These are phyloP conservation scores for Coniochaeta hoffmannii DNA, from an alignment of 2,329 filamentous ascomycete genomes.

Conservation along the genomic window DNA sequence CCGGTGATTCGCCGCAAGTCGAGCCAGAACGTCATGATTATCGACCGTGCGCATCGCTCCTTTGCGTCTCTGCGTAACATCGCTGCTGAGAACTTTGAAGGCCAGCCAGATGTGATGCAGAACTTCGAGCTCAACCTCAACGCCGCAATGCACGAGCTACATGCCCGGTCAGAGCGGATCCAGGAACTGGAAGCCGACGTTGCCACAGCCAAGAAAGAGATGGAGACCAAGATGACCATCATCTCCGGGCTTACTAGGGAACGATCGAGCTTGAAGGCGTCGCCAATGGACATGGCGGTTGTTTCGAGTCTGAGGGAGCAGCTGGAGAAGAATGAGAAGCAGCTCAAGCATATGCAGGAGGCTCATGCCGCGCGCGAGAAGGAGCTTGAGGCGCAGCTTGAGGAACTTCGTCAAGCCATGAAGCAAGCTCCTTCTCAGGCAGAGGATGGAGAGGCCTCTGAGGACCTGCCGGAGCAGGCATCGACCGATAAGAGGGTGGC, in stretches of 20 bases:
- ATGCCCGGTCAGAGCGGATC: slow-evolving; percentile 79
- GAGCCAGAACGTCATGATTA: slow-evolving; percentile 78
- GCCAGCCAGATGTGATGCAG: slow-evolving; percentile 76
- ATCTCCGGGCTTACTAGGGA: slow-evolving; percentile 92
- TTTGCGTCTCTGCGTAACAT: slow-evolving; percentile 86
- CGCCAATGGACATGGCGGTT: slow-evolving; percentile 85
- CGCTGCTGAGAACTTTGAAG: slow-evolving; percentile 77
- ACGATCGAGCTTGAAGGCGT: slow-evolving; percentile 76
- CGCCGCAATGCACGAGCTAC: slow-evolving; percentile 85
- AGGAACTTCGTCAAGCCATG: slow-evolving; percentile 54
- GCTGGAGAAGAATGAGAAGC: slow-evolving; percentile 76
- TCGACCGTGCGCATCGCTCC: slow-evolving; percentile 86
- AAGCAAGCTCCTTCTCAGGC: slow-evolving; percentile 21
- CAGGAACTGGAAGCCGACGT: slow-evolving; percentile 85
- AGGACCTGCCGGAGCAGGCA: slow-evolving; percentile 20
- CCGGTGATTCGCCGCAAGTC: slow-evolving; percentile 90
- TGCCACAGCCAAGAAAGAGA: slow-evolving; percentile 79
- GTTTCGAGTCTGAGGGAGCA: slow-evolving; percentile 83
- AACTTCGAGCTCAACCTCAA: slow-evolving; percentile 90
- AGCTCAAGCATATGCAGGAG: slow-evolving; percentile 67
- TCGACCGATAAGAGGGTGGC: slow-evolving; percentile 51
- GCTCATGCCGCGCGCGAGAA: slow-evolving; percentile 66
- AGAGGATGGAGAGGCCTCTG: slow-evolving; percentile 8
- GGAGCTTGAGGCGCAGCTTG: slow-evolving; percentile 65
- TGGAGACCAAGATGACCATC: slow-evolving; percentile 94